Percentiles rank a stretch among this genome's conserved stretches.
These are phyloP conservation scores for Ganoderma meredithae DNA, from an alignment of 1,284 basidiomycete genomes.

Conservation along the genomic window DNA sequence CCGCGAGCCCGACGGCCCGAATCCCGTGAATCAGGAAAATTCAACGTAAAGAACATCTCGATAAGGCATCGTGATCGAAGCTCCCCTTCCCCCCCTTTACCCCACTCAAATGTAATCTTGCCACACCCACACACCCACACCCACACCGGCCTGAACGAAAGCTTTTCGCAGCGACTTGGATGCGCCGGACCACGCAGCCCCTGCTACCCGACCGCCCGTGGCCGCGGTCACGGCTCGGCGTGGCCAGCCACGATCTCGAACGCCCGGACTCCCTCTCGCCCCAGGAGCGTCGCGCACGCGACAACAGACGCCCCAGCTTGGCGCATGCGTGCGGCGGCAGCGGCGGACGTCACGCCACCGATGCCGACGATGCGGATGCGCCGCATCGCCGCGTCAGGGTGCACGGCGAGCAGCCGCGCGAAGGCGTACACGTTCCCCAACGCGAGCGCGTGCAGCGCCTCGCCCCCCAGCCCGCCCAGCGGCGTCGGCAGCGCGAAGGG, in stretches of 20 bases:
- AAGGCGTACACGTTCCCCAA: conserved; percentile 78
- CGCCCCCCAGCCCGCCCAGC: conserved; percentile 78
- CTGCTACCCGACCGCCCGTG: neutral
- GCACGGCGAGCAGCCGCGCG: conserved; percentile 54
- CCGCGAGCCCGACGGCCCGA: neutral
- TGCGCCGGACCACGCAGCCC: neutral
- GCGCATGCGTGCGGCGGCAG: conserved; percentile 68
- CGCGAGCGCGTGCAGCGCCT: conserved; percentile 74
- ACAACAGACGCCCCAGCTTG: conserved; percentile 75
- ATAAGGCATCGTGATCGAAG: neutral
- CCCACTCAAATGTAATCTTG: neutral
- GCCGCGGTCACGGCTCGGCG: conserved; percentile 13
- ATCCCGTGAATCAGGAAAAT: neutral
- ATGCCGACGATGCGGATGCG: conserved; percentile 73
- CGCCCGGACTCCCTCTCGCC: conserved; percentile 66
- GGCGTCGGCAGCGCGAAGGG: conserved; percentile 65
- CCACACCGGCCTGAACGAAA: neutral
- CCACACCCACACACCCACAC: neutral
- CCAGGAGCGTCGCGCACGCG: conserved; percentile 78
- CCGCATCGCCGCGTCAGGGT: conserved; percentile 49
- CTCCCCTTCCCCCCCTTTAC: neutral
- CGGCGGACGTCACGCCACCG: conserved; percentile 75
- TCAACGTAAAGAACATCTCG: neutral
- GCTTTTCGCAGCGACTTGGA: neutral
- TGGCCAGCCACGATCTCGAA: conserved; percentile 54